Conservation (phyloP, 2,329 filamentous ascomycete genomes). For the Didymella sp. region DNA sequence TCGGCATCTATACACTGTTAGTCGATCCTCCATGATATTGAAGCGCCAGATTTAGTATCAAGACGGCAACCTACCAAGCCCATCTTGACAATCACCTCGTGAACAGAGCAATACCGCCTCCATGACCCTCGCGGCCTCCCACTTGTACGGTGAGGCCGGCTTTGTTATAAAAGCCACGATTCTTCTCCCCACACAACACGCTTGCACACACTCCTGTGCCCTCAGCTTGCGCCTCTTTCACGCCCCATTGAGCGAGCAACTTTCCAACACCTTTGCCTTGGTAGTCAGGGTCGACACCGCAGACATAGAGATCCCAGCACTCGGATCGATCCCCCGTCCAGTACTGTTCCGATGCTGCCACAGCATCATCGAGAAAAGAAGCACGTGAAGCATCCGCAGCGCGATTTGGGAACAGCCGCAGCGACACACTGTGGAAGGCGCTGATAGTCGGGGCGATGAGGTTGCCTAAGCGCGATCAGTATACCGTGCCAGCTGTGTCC, state of each 20-base stretch:
- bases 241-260: slow-evolving; percentile 50
- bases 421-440: slow-evolving; percentile 23
- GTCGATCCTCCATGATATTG: neutral
- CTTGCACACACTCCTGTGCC: slow-evolving; percentile 34
- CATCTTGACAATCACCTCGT: slow-evolving; percentile 10
- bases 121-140: slow-evolving; percentile 4
- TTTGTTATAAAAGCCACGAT: slow-evolving; percentile 37
- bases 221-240: slow-evolving; percentile 41
- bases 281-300: slow-evolving; percentile 44
- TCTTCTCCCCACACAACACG: slow-evolving; percentile 42
- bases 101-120: slow-evolving; percentile 31
- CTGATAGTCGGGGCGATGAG: slow-evolving; percentile 24
- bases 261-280: slow-evolving; percentile 49
- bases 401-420: slow-evolving; percentile 35
- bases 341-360: slow-evolving; percentile 28
- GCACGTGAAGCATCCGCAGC: slow-evolving; percentile 33
- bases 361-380: slow-evolving; percentile 31
- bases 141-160: slow-evolving; percentile 29
- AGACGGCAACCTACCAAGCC: neutral
- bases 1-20: neutral
- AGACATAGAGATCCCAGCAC: slow-evolving; percentile 41
- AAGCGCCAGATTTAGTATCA: neutral
- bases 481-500: neutral
- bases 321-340: slow-evolving; percentile 38
- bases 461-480: slow-evolving; percentile 24